Conservation (phyloP, 2,329 filamentous ascomycete genomes). For the Cyclaneusma minus region DNA sequence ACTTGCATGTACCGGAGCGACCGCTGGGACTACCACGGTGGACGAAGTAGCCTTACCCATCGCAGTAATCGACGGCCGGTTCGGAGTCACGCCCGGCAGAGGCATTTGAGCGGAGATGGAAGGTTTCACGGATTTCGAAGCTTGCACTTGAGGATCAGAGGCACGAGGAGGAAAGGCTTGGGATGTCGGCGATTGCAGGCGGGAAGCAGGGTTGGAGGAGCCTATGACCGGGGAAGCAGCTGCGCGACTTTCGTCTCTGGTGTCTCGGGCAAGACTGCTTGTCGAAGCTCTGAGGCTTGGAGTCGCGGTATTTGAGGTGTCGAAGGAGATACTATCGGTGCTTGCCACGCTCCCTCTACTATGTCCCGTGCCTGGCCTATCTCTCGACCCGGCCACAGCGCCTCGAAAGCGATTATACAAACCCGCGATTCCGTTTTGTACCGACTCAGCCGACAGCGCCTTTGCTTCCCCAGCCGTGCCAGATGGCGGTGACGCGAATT, state of each 20-base stretch:
- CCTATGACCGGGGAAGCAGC: conserved; percentile 19
- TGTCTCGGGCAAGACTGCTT: conserved; percentile 24
- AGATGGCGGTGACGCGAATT: conserved; percentile 60
- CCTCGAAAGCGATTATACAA: conserved; percentile 76
- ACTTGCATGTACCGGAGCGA: conserved; percentile 33
- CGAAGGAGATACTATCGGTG: conserved; percentile 27
- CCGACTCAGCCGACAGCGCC: conserved; percentile 52
- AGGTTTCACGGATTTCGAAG: conserved; percentile 16
- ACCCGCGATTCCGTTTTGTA: conserved; percentile 77
- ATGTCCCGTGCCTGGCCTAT: conserved; percentile 23
- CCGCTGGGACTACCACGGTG: conserved; percentile 21
- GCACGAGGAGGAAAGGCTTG: conserved; percentile 13
- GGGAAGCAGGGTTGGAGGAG: conserved; percentile 16
- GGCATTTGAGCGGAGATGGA: too few species aligned
- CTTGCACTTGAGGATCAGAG: conserved; percentile 16
- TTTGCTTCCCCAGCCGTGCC: conserved; percentile 49
- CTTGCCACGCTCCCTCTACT: conserved; percentile 24
- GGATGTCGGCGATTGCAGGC: conserved; percentile 16
- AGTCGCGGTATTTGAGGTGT: conserved; percentile 24
- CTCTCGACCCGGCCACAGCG: conserved; percentile 58
- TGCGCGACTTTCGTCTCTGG: conserved; percentile 20
- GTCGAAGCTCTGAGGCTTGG: conserved; percentile 26
- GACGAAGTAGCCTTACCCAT: conserved; percentile 17
- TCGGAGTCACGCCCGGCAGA: too few species aligned
- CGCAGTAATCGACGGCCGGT: conserved; percentile 14